Evolutionary conservation across 176 grass and related monocot genomes (phyloP).

Genomic region (Pharus latifolius): DNA sequence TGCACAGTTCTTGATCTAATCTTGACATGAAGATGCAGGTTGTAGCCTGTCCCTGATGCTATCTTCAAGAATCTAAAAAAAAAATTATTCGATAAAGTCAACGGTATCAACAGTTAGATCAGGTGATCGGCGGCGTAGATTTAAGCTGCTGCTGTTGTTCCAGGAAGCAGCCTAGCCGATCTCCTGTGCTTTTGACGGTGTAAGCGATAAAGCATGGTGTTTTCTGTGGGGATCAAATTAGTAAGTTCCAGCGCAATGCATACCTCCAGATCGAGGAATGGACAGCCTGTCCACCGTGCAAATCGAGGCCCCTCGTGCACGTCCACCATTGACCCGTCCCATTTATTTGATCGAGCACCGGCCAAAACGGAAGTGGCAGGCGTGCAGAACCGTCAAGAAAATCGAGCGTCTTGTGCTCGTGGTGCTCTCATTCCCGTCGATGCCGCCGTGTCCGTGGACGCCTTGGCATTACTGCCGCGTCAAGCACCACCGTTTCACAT

Average conservation of each 20-base stretch:
- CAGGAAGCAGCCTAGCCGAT: not conserved
- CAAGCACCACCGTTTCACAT: too few species aligned
- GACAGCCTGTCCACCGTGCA: conserved; percentile 25
- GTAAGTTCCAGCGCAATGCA: too few species aligned
- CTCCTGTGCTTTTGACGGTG: too few species aligned
- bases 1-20: not conserved
- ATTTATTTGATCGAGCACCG: conserved; percentile 16
- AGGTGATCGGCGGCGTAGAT: not conserved
- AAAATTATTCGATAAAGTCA: not conserved
- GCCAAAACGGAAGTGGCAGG: conserved; percentile 3
- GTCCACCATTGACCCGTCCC: conserved; percentile 13
- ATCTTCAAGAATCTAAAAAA: not conserved
- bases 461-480: too few species aligned
- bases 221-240: too few species aligned
- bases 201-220: too few species aligned
- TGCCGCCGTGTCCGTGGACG: too few species aligned
- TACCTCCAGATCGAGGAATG: not conserved
- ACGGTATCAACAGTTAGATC: not conserved
- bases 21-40: not conserved
- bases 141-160: too few species aligned
- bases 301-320: conserved; percentile 26
- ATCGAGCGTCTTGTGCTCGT: too few species aligned
- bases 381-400: not conserved
- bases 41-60: not conserved
- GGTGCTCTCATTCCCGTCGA: too few species aligned